These are phyloP conservation scores for Aquilaria malaccensis DNA, from an alignment of 345 rosid genomes.

Conservation along the genomic window DNA sequence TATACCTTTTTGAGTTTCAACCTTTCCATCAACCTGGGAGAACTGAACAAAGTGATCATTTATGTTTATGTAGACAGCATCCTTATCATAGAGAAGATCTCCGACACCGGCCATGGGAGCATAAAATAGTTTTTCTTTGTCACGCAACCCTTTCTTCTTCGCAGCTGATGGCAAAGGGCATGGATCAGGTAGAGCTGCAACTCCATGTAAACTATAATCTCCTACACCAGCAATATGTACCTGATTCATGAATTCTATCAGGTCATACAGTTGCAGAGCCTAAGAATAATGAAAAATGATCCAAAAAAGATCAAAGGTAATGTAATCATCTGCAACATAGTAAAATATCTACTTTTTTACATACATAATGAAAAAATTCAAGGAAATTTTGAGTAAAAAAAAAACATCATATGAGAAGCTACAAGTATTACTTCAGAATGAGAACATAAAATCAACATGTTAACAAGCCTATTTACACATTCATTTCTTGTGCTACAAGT, in stretches of 20 bases:
- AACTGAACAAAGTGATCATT: constrained; percentile 87
- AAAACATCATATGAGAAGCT: too few species aligned
- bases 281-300: too few species aligned
- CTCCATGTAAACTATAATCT: constrained; percentile 74
- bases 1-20: constrained; percentile 55
- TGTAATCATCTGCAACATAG: too few species aligned
- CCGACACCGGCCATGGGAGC: constrained; percentile 99
- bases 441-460: too few species aligned
- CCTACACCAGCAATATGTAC: constrained; percentile 99
- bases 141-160: constrained; percentile 81
- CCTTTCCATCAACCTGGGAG: constrained; percentile 65
- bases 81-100: constrained; percentile 89
- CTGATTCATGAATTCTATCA: constrained; percentile 32
- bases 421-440: too few species aligned
- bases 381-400: too few species aligned
- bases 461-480: too few species aligned
- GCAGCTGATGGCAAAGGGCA: constrained; percentile 93
- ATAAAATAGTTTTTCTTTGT: constrained; percentile 86
- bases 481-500: too few species aligned
- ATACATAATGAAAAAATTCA: too few species aligned
- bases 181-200: constrained; percentile 77
- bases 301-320: too few species aligned
- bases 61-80: constrained; percentile 93
- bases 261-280: too few species aligned
- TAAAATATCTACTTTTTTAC: too few species aligned